Evolutionary conservation across 73 alveolate species (phyloP).

Genomic region (Blepharisma stoltei): DNA sequence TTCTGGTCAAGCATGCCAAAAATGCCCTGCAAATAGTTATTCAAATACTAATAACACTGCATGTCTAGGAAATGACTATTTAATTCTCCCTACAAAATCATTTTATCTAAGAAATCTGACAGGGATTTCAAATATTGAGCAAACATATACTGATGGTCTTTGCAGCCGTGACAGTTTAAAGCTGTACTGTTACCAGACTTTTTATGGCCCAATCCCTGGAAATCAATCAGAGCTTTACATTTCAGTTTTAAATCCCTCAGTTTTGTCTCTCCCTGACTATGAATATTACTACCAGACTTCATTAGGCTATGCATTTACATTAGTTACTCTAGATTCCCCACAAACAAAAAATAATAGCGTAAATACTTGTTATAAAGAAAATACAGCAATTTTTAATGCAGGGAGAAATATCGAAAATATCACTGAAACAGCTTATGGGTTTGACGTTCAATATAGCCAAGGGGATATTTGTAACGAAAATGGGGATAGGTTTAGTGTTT

Average conservation of each 20-base stretch:
- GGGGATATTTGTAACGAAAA: conserved; percentile 4
- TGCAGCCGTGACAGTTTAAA: neutral
- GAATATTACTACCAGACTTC: neutral
- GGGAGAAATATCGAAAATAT: neutral
- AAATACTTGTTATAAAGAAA: neutral
- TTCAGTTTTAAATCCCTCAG: conserved; percentile 18
- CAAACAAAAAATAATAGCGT: neutral
- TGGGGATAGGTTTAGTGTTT: neutral
- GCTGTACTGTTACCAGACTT: conserved; percentile 1
- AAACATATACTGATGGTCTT: neutral
- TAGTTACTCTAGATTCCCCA: neutral
- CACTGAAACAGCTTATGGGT: neutral
- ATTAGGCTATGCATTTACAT: conserved; percentile 4
- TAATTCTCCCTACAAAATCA: neutral
- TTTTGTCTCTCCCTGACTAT: neutral
- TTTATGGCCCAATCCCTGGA: neutral
- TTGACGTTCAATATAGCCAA: neutral
- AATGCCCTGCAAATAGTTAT: neutral
- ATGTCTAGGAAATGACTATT: neutral
- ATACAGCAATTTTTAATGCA: neutral
- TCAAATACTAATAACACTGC: neutral
- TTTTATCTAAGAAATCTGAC: neutral
- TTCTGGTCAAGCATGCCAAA: neutral
- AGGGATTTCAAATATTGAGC: neutral
- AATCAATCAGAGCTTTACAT: neutral